Conservation (phyloP, 2,329 filamentous ascomycete genomes). For the Calonectria pseudoreteaudii region DNA sequence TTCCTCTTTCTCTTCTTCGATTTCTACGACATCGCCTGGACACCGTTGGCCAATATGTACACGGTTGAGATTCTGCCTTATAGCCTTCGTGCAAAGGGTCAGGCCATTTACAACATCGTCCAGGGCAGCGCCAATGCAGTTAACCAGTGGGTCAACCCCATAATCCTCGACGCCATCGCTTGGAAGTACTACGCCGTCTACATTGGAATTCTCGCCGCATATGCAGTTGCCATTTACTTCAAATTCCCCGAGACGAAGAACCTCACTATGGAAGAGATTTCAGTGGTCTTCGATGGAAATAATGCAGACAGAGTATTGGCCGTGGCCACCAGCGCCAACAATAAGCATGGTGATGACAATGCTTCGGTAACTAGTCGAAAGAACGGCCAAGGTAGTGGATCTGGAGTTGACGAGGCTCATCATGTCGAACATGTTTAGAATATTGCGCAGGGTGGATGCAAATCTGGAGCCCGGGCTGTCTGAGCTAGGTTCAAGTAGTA, state of each 20-base stretch:
- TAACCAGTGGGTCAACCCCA: not conserved
- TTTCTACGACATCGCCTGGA: not conserved
- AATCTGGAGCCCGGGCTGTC: too few species aligned
- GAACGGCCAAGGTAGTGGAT: too few species aligned
- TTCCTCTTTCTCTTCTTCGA: not conserved
- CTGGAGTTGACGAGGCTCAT: too few species aligned
- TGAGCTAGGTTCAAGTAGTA: too few species aligned
- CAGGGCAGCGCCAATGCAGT: not conserved
- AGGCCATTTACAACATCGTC: not conserved
- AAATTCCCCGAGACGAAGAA: not conserved
- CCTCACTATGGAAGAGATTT: not conserved
- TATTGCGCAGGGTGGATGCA: too few species aligned
- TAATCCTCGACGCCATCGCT: not conserved
- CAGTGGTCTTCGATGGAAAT: not conserved
- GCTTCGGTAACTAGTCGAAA: not conserved
- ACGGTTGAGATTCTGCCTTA: not conserved
- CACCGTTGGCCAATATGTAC: not conserved
- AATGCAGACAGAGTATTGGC: not conserved
- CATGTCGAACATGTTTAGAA: not conserved
- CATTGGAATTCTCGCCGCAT: not conserved
- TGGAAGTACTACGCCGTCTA: not conserved
- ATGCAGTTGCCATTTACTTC: not conserved
- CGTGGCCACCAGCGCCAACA: not conserved
- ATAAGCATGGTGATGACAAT: not conserved
- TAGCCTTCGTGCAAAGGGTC: not conserved